Conservation (phyloP, 2,329 filamentous ascomycete species). For the Alternaria solani region DNA sequence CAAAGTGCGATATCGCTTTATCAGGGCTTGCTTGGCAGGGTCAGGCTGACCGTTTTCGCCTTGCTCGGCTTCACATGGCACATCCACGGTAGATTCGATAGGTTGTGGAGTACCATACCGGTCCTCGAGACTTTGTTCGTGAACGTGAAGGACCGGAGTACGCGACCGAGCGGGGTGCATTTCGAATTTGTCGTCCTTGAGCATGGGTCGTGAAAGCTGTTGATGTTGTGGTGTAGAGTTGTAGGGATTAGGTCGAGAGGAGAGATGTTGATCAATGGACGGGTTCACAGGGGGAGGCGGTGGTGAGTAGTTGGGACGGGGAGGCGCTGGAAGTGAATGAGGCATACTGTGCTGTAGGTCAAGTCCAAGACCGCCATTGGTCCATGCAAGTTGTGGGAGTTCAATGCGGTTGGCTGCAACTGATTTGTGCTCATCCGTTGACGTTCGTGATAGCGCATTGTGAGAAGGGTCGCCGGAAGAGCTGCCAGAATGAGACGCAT, state of each 20-base stretch:
- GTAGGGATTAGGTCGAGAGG: conserved; percentile 12
- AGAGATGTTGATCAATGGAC: conserved; percentile 25
- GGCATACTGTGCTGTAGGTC: conserved; percentile 49
- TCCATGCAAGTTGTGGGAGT: conserved; percentile 51
- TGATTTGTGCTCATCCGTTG: conserved; percentile 39
- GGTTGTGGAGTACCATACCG: conserved; percentile 29
- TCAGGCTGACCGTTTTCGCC: conserved; percentile 31
- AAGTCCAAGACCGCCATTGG: conserved; percentile 55
- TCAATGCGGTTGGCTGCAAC: conserved; percentile 32
- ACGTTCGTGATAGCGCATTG: conserved; percentile 47
- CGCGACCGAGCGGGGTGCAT: conserved; percentile 34
- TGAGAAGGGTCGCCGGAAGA: conserved; percentile 41
- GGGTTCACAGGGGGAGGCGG: conserved; percentile 52
- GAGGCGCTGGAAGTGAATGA: conserved; percentile 40
- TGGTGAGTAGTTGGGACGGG: conserved; percentile 58
- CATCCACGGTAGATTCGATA: conserved; percentile 18
- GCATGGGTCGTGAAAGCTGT: conserved; percentile 13
- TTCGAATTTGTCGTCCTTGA: conserved; percentile 29
- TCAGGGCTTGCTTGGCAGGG: conserved; percentile 57
- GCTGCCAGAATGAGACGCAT: conserved; percentile 44
- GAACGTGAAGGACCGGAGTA: conserved; percentile 30
- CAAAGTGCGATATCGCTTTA: conserved; percentile 82
- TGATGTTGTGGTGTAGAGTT: conserved; percentile 24
- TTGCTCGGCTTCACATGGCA: conserved; percentile 20
- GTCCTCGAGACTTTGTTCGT: conserved; percentile 29